Conservation (phyloP, 345 rosid genomes). For the Eucalyptus sp. region DNA sequence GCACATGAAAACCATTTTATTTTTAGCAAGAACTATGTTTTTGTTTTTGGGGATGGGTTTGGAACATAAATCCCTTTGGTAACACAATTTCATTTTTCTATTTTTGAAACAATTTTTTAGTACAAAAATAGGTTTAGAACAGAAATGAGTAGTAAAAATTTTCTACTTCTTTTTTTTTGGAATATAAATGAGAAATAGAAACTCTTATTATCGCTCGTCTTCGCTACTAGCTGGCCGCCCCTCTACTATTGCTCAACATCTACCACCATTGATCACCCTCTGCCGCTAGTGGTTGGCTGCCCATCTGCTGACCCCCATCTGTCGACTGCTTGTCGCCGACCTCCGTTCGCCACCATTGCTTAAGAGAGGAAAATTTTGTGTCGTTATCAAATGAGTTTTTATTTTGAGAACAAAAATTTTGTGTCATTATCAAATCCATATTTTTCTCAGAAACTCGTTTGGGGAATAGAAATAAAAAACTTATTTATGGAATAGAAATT, state of each 20-base stretch:
- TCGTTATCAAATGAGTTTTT: fast-evolving
- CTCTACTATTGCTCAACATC: fast-evolving
- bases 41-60: fast-evolving
- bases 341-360: fast-evolving
- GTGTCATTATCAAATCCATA: fast-evolving
- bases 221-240: fast-evolving
- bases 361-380: too few species aligned
- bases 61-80: too few species aligned
- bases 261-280: too few species aligned
- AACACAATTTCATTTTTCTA: too few species aligned
- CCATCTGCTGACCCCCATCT: fast-evolving
- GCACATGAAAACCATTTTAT: too few species aligned
- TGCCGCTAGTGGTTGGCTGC: fast-evolving
- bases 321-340: fast-evolving
- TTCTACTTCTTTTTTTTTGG: fast-evolving
- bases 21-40: fast-evolving
- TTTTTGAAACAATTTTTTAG: fast-evolving
- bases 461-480: fast-evolving
- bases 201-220: fast-evolving
- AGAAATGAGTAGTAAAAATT: fast-evolving
- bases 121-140: fast-evolving
- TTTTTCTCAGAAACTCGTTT: fast-evolving
- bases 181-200: fast-evolving
- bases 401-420: fast-evolving
- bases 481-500: fast-evolving